A percentile compares a stretch with the other conserved stretches of the same genome.
phyloP scores from a whole-genome alignment of 1,284 basidiomycete species.

The Malassezia brasiliensis region DNA sequence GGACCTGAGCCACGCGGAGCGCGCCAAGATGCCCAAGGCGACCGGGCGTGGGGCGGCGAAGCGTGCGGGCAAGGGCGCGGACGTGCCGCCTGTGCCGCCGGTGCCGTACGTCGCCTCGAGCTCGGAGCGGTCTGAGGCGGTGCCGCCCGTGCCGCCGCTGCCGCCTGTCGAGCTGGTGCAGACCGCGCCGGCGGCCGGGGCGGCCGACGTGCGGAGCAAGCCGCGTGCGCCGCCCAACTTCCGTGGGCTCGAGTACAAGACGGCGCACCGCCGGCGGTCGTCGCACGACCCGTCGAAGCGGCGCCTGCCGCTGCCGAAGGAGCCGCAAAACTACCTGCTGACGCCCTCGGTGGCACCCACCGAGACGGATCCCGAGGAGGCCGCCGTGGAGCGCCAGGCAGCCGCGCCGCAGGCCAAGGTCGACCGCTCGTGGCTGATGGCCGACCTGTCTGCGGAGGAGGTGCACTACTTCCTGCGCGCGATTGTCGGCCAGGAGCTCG shows the following conservation, averaged over 20 bases:
- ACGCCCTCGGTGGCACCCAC: slow-evolving; percentile 17
- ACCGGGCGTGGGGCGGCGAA: neutral
- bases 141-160: neutral
- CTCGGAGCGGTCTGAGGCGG: neutral
- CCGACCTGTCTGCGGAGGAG: slow-evolving; percentile 30
- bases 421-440: slow-evolving; percentile 25
- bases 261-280: neutral
- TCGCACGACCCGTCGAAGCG: neutral
- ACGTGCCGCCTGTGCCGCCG: slow-evolving; percentile 10
- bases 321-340: slow-evolving; percentile 10
- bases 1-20: neutral
- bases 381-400: neutral
- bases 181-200: no score
- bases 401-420: neutral
- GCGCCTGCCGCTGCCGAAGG: neutral
- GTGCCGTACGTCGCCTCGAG: neutral
- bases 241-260: slow-evolving; percentile 13
- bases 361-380: slow-evolving; percentile 11
- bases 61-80: neutral
- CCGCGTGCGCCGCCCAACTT: neutral
- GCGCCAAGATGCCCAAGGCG: neutral
- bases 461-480: slow-evolving; percentile 39
- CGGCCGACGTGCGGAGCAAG: no score
- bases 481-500: slow-evolving; percentile 28
- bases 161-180: neutral